Conservation (phyloP, 768 basidiomycete species). For the Lactarius pseudohatsudake region DNA sequence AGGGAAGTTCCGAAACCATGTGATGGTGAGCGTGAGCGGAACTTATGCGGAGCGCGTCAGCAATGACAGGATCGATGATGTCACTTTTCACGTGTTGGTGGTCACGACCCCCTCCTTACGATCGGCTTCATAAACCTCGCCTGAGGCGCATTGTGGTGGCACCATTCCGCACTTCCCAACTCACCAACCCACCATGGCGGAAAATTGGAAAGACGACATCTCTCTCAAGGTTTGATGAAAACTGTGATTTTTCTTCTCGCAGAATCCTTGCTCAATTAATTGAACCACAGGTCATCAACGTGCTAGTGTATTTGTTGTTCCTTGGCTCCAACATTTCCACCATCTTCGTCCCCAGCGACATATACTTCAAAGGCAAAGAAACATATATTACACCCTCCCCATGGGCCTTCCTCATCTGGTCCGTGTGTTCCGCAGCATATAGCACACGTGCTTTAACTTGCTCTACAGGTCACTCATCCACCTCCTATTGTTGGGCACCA, state of each 20-base stretch:
- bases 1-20: background rate
- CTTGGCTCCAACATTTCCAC: constrained; percentile 91
- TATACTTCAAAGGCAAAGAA: constrained; percentile 73
- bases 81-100: constrained; percentile 14
- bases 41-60: background rate
- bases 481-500: constrained; percentile 82
- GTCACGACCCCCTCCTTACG: background rate
- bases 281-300: constrained; percentile 57
- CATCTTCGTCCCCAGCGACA: constrained; percentile 68
- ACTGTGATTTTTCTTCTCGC: too few species aligned
- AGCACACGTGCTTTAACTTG: constrained; percentile 14
- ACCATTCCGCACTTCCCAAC: background rate
- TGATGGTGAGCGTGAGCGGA: background rate
- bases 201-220: constrained; percentile 75
- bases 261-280: background rate
- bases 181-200: constrained; percentile 16
- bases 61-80: background rate
- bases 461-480: constrained; percentile 77
- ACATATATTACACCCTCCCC: constrained; percentile 95
- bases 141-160: background rate
- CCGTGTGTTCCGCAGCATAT: constrained; percentile 24
- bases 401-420: constrained; percentile 93
- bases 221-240: constrained; percentile 62
- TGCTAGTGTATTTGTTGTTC: constrained; percentile 80
- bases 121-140: constrained; percentile 3